Percentiles rank a stretch among this genome's conserved stretches.
Conservation (phyloP, 306 rosid species). For the Delonix regia region DNA sequence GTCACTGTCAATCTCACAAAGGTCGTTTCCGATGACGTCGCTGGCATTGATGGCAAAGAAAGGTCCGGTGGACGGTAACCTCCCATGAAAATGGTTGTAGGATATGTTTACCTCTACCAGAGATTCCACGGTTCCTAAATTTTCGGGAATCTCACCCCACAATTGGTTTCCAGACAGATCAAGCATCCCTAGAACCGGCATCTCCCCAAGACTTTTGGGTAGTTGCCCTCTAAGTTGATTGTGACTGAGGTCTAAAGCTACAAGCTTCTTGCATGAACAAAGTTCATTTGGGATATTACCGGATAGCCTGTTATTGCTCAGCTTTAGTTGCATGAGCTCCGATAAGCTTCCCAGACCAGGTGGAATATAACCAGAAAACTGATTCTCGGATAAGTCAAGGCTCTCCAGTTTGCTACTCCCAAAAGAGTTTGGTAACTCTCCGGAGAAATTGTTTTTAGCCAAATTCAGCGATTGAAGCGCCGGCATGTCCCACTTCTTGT, state of each 20-base stretch:
- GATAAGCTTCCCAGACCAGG: slow-evolving; percentile 32
- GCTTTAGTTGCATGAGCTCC: slow-evolving; percentile 62
- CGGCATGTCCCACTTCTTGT: slow-evolving; percentile 67
- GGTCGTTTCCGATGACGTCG: slow-evolving; percentile 57
- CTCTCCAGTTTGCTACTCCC: slow-evolving; percentile 62
- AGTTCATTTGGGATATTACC: slow-evolving; percentile 66
- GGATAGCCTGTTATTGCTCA: slow-evolving; percentile 62
- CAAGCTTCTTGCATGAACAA: slow-evolving; percentile 65
- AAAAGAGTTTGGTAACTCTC: slow-evolving; percentile 62
- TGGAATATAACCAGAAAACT: slow-evolving; percentile 59
- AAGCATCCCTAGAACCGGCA: slow-evolving; percentile 69
- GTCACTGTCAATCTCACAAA: slow-evolving; percentile 47
- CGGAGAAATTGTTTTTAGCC: slow-evolving; percentile 63
- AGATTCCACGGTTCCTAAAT: slow-evolving; percentile 57
- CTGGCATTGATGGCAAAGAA: slow-evolving; percentile 61
- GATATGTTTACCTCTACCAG: slow-evolving; percentile 83
- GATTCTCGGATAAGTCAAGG: slow-evolving; percentile 69
- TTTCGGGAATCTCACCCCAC: slow-evolving; percentile 70
- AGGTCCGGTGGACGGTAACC: slow-evolving; percentile 68
- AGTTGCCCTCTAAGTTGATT: slow-evolving; percentile 64
- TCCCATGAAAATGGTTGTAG: slow-evolving; percentile 71
- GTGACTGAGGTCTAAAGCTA: slow-evolving; percentile 68
- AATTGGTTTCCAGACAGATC: slow-evolving; percentile 65
- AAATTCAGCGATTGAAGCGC: slow-evolving; percentile 81
- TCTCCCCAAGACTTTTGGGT: slow-evolving; percentile 52